Evolutionary conservation across 345 rosid species (phyloP).

Genomic region (Cardamine resedifolia): DNA sequence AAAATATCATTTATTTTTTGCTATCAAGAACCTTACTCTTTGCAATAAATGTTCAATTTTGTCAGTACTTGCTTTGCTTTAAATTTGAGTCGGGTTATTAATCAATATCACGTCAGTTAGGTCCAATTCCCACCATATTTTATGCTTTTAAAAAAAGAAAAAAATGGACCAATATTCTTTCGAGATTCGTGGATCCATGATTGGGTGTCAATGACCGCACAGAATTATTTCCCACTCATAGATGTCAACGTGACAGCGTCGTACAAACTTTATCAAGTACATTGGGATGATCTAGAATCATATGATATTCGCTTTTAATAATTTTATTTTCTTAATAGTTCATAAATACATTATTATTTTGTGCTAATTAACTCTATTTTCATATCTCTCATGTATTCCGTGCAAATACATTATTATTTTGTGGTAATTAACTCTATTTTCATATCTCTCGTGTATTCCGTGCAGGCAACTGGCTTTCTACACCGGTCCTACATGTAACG

Average conservation of each 20-base stretch:
- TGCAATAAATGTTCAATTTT: neutral
- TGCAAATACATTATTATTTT: neutral
- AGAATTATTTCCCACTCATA: slow-evolving; percentile 1
- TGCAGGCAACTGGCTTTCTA: slow-evolving; percentile 87
- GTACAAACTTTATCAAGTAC: slow-evolving; percentile 23
- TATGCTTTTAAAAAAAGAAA: neutral
- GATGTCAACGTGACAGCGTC: slow-evolving; percentile 14
- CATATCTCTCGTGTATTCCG: slow-evolving; percentile 10
- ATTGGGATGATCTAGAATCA: neutral
- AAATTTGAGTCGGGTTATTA: neutral
- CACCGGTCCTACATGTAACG: slow-evolving; percentile 91
- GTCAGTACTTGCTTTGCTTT: neutral
- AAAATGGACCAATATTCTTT: slow-evolving; percentile 14
- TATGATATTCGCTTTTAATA: neutral
- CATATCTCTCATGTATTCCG: slow-evolving; percentile 12
- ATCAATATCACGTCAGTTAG: neutral
- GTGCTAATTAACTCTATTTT: slow-evolving; percentile 3
- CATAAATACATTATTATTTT: neutral
- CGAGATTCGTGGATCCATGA: slow-evolving; percentile 18
- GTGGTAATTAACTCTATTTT: slow-evolving; percentile 4
- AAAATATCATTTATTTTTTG: neutral
- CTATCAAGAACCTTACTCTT: neutral
- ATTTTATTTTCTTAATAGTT: neutral
- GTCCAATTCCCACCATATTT: neutral
- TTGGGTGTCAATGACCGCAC: slow-evolving; percentile 6